phyloP scores from a whole-genome alignment of 495 filamentous ascomycete species.

The Hypoxylon perforatum region DNA sequence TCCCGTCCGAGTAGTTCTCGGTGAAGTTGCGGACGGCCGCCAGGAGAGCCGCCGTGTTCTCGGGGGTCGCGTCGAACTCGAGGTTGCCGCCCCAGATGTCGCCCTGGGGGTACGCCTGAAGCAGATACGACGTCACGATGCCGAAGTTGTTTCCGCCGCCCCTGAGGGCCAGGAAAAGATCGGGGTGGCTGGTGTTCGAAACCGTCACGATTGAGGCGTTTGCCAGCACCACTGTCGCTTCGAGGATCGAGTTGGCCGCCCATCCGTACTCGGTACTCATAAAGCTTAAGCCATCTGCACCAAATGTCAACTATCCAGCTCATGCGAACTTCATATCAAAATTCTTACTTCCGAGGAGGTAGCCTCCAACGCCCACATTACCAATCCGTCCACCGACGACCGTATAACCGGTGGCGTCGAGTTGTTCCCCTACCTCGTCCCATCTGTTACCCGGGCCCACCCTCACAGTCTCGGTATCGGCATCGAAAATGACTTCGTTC shows the following conservation, averaged over 20 bases:
- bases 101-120: conserved; percentile 60
- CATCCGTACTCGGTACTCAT: conserved; percentile 68
- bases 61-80: conserved; percentile 53
- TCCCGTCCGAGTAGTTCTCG: conserved; percentile 61
- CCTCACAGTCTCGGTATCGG: conserved; percentile 53
- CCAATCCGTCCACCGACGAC: conserved; percentile 64
- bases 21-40: conserved; percentile 64
- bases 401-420: conserved; percentile 58
- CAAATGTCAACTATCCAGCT: conserved; percentile 26
- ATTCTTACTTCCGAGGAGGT: conserved; percentile 49
- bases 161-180: conserved; percentile 57
- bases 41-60: conserved; percentile 56
- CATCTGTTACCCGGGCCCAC: conserved; percentile 65
- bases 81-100: conserved; percentile 67
- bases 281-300: conserved; percentile 55
- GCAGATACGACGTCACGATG: conserved; percentile 60
- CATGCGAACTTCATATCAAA: neutral
- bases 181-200: conserved; percentile 50
- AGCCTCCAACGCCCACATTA: conserved; percentile 58
- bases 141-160: conserved; percentile 64
- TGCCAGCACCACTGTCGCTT: conserved; percentile 67
- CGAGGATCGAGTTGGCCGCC: conserved; percentile 64
- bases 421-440: conserved; percentile 59
- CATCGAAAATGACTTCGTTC: conserved; percentile 57
- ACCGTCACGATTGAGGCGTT: conserved; percentile 64